Evolutionary conservation across 1,139 yeast species (phyloP), one percentile per base, ranked within the genome.

Genomic region (Arxiozyma telluris): DNA sequence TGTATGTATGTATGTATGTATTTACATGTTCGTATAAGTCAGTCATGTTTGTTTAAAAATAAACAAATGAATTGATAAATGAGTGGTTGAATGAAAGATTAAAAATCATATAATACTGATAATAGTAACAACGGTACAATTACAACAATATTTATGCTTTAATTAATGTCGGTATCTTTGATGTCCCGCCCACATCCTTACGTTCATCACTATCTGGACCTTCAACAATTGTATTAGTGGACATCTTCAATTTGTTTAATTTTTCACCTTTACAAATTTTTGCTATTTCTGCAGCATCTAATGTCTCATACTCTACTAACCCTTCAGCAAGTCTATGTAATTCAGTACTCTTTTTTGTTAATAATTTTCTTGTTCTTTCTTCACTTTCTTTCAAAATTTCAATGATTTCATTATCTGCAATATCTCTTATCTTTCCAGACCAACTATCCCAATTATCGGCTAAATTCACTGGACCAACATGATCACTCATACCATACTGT

Each of bases 401-500:
- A 55, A 96, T 77, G 48, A 93, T 93, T 73, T 93, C 98, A 64
- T 85, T 82, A 70, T 94, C 99, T 20, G 98, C 98, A 70, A 83
- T 76, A 66, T 89, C 94, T 59, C 95, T 79, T 51, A 95, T 80
- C 59, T 83, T 81, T 15, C 91, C 87, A 1, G 97, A 88, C 98
- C 98, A 93, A 54, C 87, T 81, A 61, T 84, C 90, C 97, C 97
- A 91, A 67, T 86, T 84, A 64, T 89, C 93, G 54, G 91, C 80
- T 50, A 93, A 77, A 65, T 83, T 83, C 42, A 93, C 89, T 7
- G 98, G 98, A 1, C 98, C 98, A 58, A 93, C 88, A 55, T 79
- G 81, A 54, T 88, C 93, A 61, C 95, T 84, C 98, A 94, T 93
- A 64, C 99, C 99, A 67, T 87, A 93, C 50, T 90, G 84, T 1